These are phyloP conservation scores for Lentinula boryana DNA, from an alignment of 768 basidiomycete genomes.

Conservation along the genomic window DNA sequence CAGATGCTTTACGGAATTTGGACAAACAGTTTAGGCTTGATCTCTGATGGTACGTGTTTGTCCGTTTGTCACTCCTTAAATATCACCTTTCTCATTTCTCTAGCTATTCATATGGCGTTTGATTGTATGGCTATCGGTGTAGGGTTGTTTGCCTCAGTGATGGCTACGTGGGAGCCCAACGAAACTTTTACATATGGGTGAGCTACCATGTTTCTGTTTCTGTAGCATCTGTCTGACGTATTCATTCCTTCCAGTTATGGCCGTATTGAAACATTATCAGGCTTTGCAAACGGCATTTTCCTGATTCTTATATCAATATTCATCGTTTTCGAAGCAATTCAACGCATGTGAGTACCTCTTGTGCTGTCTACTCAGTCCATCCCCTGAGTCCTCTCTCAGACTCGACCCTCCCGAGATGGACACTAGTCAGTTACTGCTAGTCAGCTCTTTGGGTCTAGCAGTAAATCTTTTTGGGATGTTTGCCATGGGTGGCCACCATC, in stretches of 20 bases:
- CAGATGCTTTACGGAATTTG: slow-evolving; percentile 97
- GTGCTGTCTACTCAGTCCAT: not conserved
- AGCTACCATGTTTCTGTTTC: slow-evolving; percentile 15
- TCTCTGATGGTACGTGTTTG: slow-evolving; percentile 80
- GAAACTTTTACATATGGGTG: slow-evolving; percentile 94
- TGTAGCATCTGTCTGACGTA: not conserved
- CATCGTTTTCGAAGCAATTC: slow-evolving; percentile 96
- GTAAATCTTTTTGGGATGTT: slow-evolving; percentile 99
- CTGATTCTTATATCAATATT: slow-evolving; percentile 92
- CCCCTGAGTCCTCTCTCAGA: slow-evolving; percentile 29
- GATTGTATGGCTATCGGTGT: slow-evolving; percentile 98
- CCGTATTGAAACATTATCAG: slow-evolving; percentile 94
- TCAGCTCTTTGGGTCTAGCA: slow-evolving; percentile 82
- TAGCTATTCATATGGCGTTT: slow-evolving; percentile 99
- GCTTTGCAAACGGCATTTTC: slow-evolving; percentile 97
- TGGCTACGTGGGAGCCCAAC: slow-evolving; percentile 97
- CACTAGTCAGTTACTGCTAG: slow-evolving; percentile 83
- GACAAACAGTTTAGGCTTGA: slow-evolving; percentile 95
- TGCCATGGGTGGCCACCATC: slow-evolving; percentile 94
- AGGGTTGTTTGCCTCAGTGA: slow-evolving; percentile 92
- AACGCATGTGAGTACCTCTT: slow-evolving; percentile 63
- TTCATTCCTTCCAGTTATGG: slow-evolving; percentile 57
- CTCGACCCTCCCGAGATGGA: slow-evolving; percentile 98
- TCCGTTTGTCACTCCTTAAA: not conserved
- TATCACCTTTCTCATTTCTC: not conserved